Conservation (phyloP, 345 rosid genomes). For the Salix caprea region DNA sequence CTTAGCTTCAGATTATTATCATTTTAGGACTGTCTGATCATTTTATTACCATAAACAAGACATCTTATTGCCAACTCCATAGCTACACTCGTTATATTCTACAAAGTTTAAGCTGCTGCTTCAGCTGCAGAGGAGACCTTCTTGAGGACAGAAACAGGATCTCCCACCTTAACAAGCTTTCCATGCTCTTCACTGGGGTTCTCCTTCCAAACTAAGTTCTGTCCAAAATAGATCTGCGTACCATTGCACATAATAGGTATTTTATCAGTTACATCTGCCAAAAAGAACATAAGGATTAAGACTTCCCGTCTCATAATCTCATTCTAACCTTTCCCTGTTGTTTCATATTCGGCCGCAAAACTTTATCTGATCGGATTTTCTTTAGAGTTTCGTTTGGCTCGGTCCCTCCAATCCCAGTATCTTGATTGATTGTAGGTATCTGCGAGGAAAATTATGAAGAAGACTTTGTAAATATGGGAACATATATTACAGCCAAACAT, state of each 20-base stretch:
- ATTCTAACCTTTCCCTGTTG: conserved; percentile 63
- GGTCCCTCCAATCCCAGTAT: conserved; percentile 48
- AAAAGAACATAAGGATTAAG: neutral
- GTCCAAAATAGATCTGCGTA: conserved; percentile 75
- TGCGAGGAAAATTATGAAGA: conserved; percentile 13
- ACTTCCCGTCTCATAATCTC: neutral
- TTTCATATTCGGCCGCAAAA: conserved; percentile 57
- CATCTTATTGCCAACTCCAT: neutral
- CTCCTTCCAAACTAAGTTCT: conserved; percentile 72
- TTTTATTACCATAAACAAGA: too few relatives aligned
- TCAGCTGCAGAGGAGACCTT: conserved; percentile 60
- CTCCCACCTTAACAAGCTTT: conserved; percentile 56
- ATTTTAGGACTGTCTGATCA: too few relatives aligned
- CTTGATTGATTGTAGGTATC: conserved; percentile 75
- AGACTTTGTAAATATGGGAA: neutral
- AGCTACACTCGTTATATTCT: neutral
- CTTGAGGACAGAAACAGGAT: conserved; percentile 50
- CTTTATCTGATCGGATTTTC: conserved; percentile 58
- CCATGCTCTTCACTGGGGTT: conserved; percentile 26
- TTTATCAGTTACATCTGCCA: neutral
- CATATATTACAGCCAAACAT: neutral
- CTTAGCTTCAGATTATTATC: too few relatives aligned
- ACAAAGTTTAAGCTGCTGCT: conserved; percentile 49
- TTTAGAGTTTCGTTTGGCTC: conserved; percentile 67
- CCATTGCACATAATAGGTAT: neutral